Conservation (phyloP, 805 yeast genomes). For the Metschnikowia noctiluminum region DNA sequence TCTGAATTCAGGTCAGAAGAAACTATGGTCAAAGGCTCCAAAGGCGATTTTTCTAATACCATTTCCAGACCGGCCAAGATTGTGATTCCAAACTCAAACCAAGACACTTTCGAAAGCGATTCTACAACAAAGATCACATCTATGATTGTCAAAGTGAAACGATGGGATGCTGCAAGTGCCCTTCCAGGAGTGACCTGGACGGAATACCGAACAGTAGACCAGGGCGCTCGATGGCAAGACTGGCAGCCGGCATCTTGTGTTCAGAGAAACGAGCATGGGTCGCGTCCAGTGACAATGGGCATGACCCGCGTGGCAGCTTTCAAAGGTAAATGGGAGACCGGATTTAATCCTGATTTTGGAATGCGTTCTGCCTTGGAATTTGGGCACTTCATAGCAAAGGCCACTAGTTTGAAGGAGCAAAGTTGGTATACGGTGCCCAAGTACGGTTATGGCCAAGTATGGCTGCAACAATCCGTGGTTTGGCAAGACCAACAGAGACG, state of each 20-base stretch:
- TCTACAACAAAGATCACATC: too few relatives aligned
- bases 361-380: background rate
- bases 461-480: background rate
- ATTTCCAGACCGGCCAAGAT: too few relatives aligned
- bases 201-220: background rate
- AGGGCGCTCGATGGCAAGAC: constrained; percentile 1
- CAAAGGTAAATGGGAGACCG: background rate
- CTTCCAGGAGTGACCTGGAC: background rate
- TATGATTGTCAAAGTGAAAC: background rate
- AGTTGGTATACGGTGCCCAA: background rate
- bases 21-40: too few relatives aligned
- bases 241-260: constrained; percentile 5
- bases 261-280: background rate
- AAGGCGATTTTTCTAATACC: too few relatives aligned
- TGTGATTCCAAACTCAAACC: too few relatives aligned
- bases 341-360: background rate
- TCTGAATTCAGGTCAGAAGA: too few relatives aligned
- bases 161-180: background rate
- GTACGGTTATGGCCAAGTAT: background rate
- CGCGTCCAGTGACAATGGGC: background rate
- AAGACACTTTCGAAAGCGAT: too few relatives aligned
- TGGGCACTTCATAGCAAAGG: background rate
- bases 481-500: background rate
- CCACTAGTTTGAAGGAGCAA: background rate
- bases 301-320: background rate